phyloP scores from a whole-genome alignment of 495 filamentous ascomycete species.

The Neurospora sp. region DNA sequence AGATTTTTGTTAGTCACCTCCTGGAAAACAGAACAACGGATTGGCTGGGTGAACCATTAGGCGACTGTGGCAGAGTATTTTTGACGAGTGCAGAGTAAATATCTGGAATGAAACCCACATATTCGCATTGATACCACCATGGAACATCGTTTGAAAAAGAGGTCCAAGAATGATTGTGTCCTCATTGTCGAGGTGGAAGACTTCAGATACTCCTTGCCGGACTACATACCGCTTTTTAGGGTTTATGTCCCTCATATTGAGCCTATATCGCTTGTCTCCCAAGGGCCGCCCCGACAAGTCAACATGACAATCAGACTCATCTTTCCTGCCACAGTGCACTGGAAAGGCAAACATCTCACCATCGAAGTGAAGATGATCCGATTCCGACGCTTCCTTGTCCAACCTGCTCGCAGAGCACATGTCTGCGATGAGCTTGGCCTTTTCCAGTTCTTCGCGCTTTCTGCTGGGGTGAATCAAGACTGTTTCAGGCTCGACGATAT shows the following conservation, averaged over 20 bases:
- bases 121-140: background rate
- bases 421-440: background rate
- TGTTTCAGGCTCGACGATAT: background rate
- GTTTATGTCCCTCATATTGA: no score
- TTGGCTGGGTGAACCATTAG: background rate
- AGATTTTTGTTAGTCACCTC: background rate
- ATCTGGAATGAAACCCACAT: background rate
- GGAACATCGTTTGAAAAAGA: background rate
- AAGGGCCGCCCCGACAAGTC: background rate
- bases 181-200: no score
- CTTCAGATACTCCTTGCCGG: no score
- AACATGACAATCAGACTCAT: background rate
- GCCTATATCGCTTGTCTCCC: background rate
- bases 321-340: background rate
- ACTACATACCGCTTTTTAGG: no score
- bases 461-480: background rate
- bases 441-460: rapidly evolving
- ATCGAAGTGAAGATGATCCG: background rate
- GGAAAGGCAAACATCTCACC: background rate
- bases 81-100: background rate
- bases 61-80: background rate
- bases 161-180: background rate
- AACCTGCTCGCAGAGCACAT: background rate
- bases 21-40: background rate
- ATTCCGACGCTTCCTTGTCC: background rate